A percentile compares a stretch with the other conserved stretches of the same genome.
Evolutionary conservation across 2,329 filamentous ascomycete genomes (phyloP).

Genomic region (Sporothrix euskadiensis): DNA sequence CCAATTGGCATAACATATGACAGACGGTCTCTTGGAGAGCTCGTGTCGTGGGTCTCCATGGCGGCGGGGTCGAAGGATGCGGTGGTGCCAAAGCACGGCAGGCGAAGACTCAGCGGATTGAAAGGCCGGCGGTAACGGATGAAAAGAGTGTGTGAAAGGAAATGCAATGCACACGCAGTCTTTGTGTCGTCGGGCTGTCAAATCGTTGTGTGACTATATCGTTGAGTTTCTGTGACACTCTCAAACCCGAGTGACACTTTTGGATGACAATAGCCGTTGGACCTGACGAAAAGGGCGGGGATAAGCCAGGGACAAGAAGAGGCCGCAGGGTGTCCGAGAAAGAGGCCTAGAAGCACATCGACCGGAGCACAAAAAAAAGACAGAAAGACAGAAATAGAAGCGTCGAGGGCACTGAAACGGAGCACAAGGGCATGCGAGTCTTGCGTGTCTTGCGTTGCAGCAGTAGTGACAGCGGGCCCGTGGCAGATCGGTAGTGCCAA

Average conservation of each 20-base stretch:
- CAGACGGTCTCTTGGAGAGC: slow-evolving; percentile 49
- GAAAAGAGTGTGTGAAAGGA: background rate
- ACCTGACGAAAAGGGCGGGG: background rate
- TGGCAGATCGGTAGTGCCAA: slow-evolving; percentile 17
- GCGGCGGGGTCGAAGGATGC: background rate
- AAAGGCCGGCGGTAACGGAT: background rate
- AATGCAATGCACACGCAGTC: background rate
- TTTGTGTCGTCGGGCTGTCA: background rate
- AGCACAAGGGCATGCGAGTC: background rate
- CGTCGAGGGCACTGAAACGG: background rate
- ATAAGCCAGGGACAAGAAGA: background rate
- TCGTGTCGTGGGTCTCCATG: slow-evolving; percentile 44
- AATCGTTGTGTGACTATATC: background rate
- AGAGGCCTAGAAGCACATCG: background rate
- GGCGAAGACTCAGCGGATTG: background rate
- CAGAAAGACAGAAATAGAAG: background rate
- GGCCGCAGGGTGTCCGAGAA: background rate
- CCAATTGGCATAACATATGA: slow-evolving; percentile 58
- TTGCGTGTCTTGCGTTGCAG: slow-evolving; percentile 14
- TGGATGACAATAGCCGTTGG: slow-evolving; percentile 7
- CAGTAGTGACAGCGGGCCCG: background rate
- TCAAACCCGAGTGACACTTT: background rate
- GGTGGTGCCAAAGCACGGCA: background rate
- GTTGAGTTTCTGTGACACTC: background rate
- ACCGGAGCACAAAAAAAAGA: background rate